Conservation (phyloP, 2,329 filamentous ascomycete species). For the Hymenoscyphus fructigenus region DNA sequence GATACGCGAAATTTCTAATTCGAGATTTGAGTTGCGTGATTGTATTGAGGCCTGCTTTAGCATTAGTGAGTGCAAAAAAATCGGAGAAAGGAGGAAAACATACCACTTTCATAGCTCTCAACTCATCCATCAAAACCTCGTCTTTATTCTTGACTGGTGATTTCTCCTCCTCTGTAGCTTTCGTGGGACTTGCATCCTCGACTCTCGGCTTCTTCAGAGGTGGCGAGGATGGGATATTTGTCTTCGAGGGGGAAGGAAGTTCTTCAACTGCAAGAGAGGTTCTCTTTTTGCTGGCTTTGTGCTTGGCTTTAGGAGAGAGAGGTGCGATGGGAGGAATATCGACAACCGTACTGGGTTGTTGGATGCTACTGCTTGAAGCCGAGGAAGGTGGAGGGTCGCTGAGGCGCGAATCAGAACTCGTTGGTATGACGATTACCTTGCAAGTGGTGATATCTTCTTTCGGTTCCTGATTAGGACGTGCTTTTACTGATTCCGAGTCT, state of each 20-base stretch:
- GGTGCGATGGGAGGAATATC: constrained; percentile 12
- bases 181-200: not conserved
- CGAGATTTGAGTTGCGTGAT: constrained; percentile 47
- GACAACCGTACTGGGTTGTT: constrained; percentile 14
- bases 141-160: constrained; percentile 13
- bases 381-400: not conserved
- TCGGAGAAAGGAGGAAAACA: constrained; percentile 10
- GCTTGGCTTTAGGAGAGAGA: not conserved
- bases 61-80: not conserved
- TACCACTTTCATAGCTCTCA: constrained; percentile 36
- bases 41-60: constrained; percentile 36
- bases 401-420: not conserved
- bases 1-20: constrained; percentile 33
- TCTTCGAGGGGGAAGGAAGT: not conserved
- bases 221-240: not conserved
- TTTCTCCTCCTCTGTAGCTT: not conserved
- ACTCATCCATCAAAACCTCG: constrained; percentile 30
- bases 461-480: not conserved
- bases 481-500: not conserved
- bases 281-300: not conserved
- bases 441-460: not conserved
- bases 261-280: not conserved
- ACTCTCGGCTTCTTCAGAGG: constrained; percentile 1
- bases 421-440: constrained; percentile 1
- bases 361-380: constrained; percentile 10